A percentile compares a stretch with the other conserved stretches of the same genome.
Conservation (phyloP, 2,329 filamentous ascomycete genomes). For the Phialemoniopsis sp. region DNA sequence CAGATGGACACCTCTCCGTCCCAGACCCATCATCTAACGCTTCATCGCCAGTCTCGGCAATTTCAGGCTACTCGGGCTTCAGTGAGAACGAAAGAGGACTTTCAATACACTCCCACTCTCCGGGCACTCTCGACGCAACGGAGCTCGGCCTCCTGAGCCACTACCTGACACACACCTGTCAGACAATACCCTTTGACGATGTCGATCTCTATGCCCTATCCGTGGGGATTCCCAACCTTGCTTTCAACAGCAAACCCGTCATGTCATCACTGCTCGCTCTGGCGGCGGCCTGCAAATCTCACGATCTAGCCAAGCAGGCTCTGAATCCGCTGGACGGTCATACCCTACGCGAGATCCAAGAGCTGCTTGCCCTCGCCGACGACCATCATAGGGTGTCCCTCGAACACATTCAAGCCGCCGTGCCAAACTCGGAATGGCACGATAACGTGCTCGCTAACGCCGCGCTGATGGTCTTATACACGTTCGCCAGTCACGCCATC, state of each 20-base stretch:
- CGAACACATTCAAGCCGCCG: constrained; percentile 25
- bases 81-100: neutral
- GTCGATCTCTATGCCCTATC: constrained; percentile 33
- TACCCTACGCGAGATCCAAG: constrained; percentile 19
- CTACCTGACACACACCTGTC: constrained; percentile 35
- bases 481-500: constrained; percentile 27
- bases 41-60: no score
- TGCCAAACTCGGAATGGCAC: constrained; percentile 22
- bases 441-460: constrained; percentile 31
- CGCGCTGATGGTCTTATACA: constrained; percentile 36
- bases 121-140: constrained; percentile 13
- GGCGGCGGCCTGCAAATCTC: constrained; percentile 32
- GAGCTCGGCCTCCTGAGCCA: constrained; percentile 33
- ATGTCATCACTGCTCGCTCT: constrained; percentile 37
- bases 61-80: constrained; percentile 1
- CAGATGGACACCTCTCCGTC: no score
- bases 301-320: constrained; percentile 19
- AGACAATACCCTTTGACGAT: constrained; percentile 25
- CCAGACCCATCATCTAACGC: no score
- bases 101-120: constrained; percentile 4
- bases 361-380: constrained; percentile 25
- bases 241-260: constrained; percentile 29
- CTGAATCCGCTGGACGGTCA: neutral
- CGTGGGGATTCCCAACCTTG: constrained; percentile 35
- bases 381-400: constrained; percentile 30